A percentile compares a stretch with the other conserved stretches of the same genome.
Evolutionary conservation across 192 early-diverging fungal species (phyloP).

Genomic region (Lobulomyces angularis): DNA sequence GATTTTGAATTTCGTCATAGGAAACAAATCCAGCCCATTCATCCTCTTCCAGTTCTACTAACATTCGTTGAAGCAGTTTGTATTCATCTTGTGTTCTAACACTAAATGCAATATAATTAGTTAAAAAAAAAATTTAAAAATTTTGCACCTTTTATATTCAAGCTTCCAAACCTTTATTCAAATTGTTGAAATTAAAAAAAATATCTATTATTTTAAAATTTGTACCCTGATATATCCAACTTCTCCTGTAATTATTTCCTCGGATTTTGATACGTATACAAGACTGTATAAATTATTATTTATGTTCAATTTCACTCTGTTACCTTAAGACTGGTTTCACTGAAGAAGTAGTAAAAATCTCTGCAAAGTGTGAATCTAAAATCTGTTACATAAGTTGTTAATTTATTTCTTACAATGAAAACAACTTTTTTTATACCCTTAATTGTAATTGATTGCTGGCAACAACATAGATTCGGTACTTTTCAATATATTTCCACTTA

Average conservation of each 20-base stretch:
- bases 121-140: constrained; percentile 1
- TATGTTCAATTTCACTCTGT: constrained; percentile 5
- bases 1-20: constrained; percentile 12
- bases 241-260: constrained; percentile 10
- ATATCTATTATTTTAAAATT: background rate
- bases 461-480: constrained; percentile 18
- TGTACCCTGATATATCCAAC: constrained; percentile 2
- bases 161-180: constrained; percentile 7
- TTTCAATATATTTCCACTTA: constrained; percentile 24
- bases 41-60: constrained; percentile 13
- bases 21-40: constrained; percentile 21
- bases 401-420: constrained; percentile 7
- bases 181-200: constrained; percentile 7
- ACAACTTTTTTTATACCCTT: constrained; percentile 12
- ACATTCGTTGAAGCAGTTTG: background rate
- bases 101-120: constrained; percentile 7
- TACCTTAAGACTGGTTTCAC: constrained; percentile 26
- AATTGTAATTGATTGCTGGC: constrained; percentile 28
- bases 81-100: background rate
- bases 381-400: constrained; percentile 11
- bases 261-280: constrained; percentile 1
- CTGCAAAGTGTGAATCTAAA: constrained; percentile 27
- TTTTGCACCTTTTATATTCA: constrained; percentile 2
- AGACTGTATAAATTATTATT: background rate
- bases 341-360: constrained; percentile 15